These are phyloP conservation scores for Exophiala spinifera DNA, from an alignment of 2,329 filamentous ascomycete genomes.

Conservation along the genomic window DNA sequence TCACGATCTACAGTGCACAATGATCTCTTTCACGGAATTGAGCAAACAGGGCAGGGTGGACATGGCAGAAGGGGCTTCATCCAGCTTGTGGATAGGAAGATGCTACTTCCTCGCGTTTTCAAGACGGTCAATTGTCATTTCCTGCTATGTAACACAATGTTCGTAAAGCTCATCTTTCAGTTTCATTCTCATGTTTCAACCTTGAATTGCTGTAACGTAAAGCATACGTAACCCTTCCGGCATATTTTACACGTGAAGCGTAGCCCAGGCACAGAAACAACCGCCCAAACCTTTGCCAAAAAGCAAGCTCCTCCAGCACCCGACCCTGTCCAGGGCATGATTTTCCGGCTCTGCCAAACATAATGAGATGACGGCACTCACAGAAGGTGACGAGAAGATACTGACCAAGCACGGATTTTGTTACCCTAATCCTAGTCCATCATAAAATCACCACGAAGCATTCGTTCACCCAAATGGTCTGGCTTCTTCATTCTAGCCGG, in stretches of 20 bases:
- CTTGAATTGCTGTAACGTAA: conserved; percentile 23
- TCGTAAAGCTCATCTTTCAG: conserved; percentile 4
- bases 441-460: conserved; percentile 98
- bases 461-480: conserved; percentile 93
- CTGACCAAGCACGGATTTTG: background rate
- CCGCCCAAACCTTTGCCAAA: background rate
- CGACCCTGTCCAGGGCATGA: background rate
- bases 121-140: no score
- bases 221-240: conserved; percentile 18
- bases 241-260: background rate
- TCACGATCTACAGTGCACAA: no score
- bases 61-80: no score
- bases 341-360: no score
- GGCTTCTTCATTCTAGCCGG: conserved; percentile 60
- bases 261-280: conserved; percentile 1
- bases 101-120: no score
- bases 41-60: no score
- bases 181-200: background rate
- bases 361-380: no score
- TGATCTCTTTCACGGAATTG: no score
- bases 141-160: background rate
- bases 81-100: no score
- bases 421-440: conserved; percentile 25
- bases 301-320: background rate
- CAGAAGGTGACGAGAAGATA: no score